Evolutionary conservation across 441 rosid genomes (phyloP).

Genomic region (Pelargonium myrrhifolium): DNA sequence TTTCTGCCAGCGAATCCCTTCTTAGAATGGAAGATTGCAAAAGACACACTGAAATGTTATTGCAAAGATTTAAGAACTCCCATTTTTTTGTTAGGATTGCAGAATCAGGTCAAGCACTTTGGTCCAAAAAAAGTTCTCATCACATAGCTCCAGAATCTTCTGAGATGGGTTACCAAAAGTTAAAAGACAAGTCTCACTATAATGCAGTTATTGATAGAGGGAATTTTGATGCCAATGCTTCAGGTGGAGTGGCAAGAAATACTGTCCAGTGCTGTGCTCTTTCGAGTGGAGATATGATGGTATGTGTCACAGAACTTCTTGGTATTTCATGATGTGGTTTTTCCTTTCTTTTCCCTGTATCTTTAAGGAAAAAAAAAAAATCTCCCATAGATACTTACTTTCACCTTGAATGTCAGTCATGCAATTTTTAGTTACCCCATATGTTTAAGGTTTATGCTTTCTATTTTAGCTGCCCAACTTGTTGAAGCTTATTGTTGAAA

Average conservation of each 20-base stretch:
- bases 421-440: constrained; percentile 2
- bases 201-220: constrained; percentile 78
- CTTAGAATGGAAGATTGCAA: constrained; percentile 84
- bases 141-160: constrained; percentile 27
- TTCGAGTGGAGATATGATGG: constrained; percentile 93
- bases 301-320: constrained; percentile 38
- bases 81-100: constrained; percentile 91
- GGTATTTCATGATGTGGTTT: constrained; percentile 11
- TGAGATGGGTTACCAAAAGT: constrained; percentile 30
- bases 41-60: constrained; percentile 57
- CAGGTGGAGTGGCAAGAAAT: constrained; percentile 88
- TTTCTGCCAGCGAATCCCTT: constrained; percentile 70
- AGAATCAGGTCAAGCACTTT: constrained; percentile 74
- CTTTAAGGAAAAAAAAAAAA: constrained; percentile 7
- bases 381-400: neutral
- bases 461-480: constrained; percentile 6
- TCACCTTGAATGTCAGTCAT: neutral
- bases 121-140: constrained; percentile 63
- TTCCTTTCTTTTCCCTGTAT: constrained; percentile 3
- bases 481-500: neutral
- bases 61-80: constrained; percentile 79
- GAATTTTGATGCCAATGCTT: constrained; percentile 60
- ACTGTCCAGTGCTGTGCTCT: constrained; percentile 66
- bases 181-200: constrained; percentile 26
- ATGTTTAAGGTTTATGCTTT: constrained; percentile 7